phyloP scores from a whole-genome alignment of 192 early-diverging fungal genomes.

The Linnemannia elongata region DNA sequence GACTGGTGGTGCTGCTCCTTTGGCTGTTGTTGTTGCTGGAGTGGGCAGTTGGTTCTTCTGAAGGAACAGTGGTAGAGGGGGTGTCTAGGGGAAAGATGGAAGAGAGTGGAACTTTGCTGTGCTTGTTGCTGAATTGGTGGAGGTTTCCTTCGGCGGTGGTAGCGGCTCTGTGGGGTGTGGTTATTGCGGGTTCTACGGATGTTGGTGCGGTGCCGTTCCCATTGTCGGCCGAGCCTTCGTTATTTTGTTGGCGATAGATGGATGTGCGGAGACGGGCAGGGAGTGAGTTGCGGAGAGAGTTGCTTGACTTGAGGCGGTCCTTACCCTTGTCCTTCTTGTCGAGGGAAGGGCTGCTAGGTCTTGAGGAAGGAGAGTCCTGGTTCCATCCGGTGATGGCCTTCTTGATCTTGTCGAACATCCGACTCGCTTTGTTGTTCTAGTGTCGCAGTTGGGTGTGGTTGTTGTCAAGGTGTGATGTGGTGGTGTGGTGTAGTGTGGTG shows the following conservation, averaged over 20 bases:
- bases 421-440: neutral
- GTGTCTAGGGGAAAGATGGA: neutral
- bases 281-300: constrained; percentile 35
- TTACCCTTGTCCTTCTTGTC: constrained; percentile 16
- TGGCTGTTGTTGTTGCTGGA: neutral
- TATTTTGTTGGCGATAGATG: constrained; percentile 15
- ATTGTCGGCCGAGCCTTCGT: neutral
- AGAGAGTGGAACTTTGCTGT: neutral
- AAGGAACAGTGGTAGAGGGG: neutral
- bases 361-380: constrained; percentile 20
- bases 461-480: neutral
- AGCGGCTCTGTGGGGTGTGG: neutral
- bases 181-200: neutral
- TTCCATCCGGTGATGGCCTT: constrained; percentile 51
- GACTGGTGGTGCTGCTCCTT: neutral
- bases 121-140: neutral
- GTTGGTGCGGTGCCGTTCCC: neutral
- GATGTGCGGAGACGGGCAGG: constrained; percentile 39
- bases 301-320: constrained; percentile 3
- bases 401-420: constrained; percentile 57
- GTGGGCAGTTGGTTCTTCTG: neutral
- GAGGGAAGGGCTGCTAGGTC: neutral
- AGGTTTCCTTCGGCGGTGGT: neutral
- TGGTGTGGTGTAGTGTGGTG: neutral
- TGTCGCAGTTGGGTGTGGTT: neutral